Base-by-base conservation (phyloP, 306 rosid species). In the Oemleria cerasiformis region DNA sequence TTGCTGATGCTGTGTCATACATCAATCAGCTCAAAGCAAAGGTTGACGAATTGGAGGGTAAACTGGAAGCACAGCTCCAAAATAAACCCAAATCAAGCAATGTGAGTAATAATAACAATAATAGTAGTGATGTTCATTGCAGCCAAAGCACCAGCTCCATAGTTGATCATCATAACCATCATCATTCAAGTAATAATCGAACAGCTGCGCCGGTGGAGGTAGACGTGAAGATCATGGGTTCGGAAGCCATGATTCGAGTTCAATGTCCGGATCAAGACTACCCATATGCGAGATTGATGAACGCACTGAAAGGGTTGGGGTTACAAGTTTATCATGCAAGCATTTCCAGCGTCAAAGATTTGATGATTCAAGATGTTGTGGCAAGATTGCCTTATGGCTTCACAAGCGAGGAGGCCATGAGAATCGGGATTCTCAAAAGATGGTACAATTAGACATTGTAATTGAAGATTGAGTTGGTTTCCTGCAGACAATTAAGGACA, bases 211-310 rank as follows among this genome's bases (percentile, higher is more conserved):
- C 34, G 2, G 51, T 75, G 42, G 76, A 53, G 9, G 74, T 86
- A 2, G 88, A 86, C 17, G 88, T 84, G 16, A 73, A 25, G 45
- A 47, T 79, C 0, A n/a, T 86, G 17, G 91, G 85, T 5, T 54
- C 81, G 1, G 86, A 86, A 25, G 91, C 88, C 6, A 61, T 72
- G 59, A 74, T 86, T 41, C 75, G 81, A 55, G 88, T 84, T 25
- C 84, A 84, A 23, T 64, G 83, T 20, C 44, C 55, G 0, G 81
- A 81, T 58, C 75, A 67, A 64, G 82, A 77, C 58, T 63, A 79
- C 67, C 88, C 91, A 4, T 39, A 73, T n/a, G 91, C 86, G 0
- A 77, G 81, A 56, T 69, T 86, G n/a, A 65, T 86, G 86, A 73
- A 69, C 64, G 84, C 78, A 36, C 63, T 86, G 0, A 74, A 79